Conservation (phyloP, 345 rosid genomes). For the Balakata baccata region DNA sequence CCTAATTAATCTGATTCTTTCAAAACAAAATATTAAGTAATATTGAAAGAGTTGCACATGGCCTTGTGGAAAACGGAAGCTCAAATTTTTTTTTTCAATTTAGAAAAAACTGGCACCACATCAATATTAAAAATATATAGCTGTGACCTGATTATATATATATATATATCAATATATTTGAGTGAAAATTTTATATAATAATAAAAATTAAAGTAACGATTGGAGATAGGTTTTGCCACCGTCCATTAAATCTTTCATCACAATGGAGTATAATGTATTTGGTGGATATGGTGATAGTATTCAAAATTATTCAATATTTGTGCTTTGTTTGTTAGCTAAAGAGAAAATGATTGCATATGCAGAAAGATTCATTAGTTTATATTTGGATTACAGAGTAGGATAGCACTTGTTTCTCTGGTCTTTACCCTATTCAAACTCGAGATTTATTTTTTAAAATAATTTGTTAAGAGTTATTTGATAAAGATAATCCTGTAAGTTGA, state of each 20-base stretch:
- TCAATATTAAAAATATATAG: too few relatives aligned
- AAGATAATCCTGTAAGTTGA: too few relatives aligned
- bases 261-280: not conserved
- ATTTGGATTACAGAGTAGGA: not conserved
- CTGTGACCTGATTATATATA: too few relatives aligned
- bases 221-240: not conserved
- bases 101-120: too few relatives aligned
- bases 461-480: too few relatives aligned
- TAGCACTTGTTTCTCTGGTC: not conserved
- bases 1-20: conserved; percentile 3
- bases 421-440: too few relatives aligned
- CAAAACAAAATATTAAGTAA: not conserved
- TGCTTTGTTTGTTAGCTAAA: not conserved
- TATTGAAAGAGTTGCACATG: not conserved
- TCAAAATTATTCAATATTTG: too few relatives aligned
- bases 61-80: not conserved
- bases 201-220: too few relatives aligned
- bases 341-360: not conserved
- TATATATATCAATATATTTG: too few relatives aligned
- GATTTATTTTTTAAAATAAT: too few relatives aligned
- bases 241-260: not conserved
- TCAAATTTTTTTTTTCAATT: not conserved
- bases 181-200: too few relatives aligned
- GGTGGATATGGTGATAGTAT: not conserved
- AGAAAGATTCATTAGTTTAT: not conserved